A percentile compares a stretch with the other conserved stretches of the same genome.
Evolutionary conservation across 768 basidiomycete genomes (phyloP).

Genomic region (Lactarius trivialis): DNA sequence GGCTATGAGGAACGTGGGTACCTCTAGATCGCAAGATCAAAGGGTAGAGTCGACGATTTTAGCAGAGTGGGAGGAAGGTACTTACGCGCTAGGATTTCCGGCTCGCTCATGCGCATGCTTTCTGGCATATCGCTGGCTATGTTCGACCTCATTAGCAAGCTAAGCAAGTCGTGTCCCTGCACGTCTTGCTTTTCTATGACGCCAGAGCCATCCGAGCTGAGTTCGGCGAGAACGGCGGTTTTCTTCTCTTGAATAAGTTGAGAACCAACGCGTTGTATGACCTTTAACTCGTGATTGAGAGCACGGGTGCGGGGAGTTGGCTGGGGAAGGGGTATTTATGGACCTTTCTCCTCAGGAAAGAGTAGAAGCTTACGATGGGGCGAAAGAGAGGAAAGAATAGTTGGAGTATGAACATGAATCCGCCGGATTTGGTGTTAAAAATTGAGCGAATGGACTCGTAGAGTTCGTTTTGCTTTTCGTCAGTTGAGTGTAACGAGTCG

Average conservation of each 20-base stretch:
- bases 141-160: conserved; percentile 29
- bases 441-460: conserved; percentile 32
- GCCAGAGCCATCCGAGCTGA: background rate
- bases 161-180: conserved; percentile 28
- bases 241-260: conserved; percentile 48
- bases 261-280: conserved; percentile 45
- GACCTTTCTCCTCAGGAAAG: background rate
- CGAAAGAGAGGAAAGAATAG: conserved; percentile 34
- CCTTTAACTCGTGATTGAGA: conserved; percentile 30
- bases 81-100: conserved; percentile 29
- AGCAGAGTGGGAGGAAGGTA: background rate
- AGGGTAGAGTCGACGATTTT: background rate
- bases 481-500: conserved; percentile 26
- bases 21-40: conserved; percentile 22
- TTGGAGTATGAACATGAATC: conserved; percentile 31
- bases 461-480: conserved; percentile 29
- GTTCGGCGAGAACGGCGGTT: conserved; percentile 25
- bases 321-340: conserved; percentile 19
- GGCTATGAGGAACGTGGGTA: conserved; percentile 30
- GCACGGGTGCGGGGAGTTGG: conserved; percentile 22
- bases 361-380: conserved; percentile 31
- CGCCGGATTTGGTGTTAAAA: conserved; percentile 19
- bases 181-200: conserved; percentile 19
- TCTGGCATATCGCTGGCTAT: conserved; percentile 28
- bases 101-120: conserved; percentile 27